Base-by-base conservation (phyloP, 2,329 filamentous ascomycete genomes). In the Penicillium glabrum region DNA sequence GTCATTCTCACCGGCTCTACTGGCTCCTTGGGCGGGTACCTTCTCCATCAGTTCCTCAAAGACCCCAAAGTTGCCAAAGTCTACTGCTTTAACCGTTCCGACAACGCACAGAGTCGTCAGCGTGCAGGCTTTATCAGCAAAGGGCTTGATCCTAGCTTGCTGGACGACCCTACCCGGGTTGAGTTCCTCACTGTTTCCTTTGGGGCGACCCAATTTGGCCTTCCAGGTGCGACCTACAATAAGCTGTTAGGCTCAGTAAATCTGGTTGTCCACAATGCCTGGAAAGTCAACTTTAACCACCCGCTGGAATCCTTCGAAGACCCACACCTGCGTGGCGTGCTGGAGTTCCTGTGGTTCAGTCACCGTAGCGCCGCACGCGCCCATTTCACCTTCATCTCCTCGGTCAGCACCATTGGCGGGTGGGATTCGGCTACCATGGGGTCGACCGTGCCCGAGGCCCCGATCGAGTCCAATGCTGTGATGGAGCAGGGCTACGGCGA, bases 231-330 rank as follows among this genome's bases (percentile, higher is more conserved):
- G 3, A 37, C 9, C 16, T n/a, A 19, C 19, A 24, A 9, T 2
- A 14, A 21, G 8, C 31, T 53, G 11, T 1, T 23, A 9, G 5
- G 11, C 29, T 23, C 35, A 10, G 35, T 37, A 8, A 53, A 56
- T 16, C 48, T 29, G 3, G 75, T 90, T 16, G 78, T 89, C 54
- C 85, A 87, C 65, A 75, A 84, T 4, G 84, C 84, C n/a, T 87
- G 85, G 85, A 75, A 80, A 2, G 85, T 87, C 21, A 86, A 87
- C 69, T 87, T 88, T 71, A 80, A 79, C 19, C 74, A 84, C 52
- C 77, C 79, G 5, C 72, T 87, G 1, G 71, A 70, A 29, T 82
- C 78, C 57, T 87, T 87, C 62, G 77, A 77, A 46, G 31, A 33
- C 31, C 55, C 55, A 13, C 45, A 49, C 41, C 35, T 58, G 5